These are phyloP conservation scores for Calonectria naviculata DNA, from an alignment of 2,329 filamentous ascomycete species.

Conservation along the genomic window DNA sequence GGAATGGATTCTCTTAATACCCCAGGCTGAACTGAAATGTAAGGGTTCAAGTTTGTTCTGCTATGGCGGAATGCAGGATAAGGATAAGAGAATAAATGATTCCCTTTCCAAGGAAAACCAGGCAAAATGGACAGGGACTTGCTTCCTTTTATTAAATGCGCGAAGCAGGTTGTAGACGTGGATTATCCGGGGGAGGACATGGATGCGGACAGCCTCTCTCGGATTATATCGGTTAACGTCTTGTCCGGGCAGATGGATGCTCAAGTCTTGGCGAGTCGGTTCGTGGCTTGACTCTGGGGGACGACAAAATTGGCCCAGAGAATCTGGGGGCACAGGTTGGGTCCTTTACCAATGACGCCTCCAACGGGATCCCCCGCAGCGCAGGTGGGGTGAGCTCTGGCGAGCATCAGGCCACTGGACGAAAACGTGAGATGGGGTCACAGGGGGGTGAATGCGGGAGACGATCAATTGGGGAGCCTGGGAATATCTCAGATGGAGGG, in stretches of 20 bases:
- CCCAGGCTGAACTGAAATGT: background rate
- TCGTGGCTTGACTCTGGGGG: background rate
- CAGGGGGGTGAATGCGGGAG: too few relatives aligned
- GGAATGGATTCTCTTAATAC: background rate
- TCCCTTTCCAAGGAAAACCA: background rate
- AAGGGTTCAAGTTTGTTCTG: background rate
- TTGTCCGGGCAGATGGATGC: constrained; percentile 26
- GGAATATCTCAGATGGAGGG: background rate
- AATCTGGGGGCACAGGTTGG: background rate
- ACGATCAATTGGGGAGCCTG: background rate
- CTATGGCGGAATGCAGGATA: background rate
- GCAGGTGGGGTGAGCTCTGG: constrained; percentile 15
- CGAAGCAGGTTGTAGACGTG: background rate
- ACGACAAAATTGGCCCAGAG: background rate
- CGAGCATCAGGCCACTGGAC: constrained; percentile 18
- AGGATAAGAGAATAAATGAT: background rate
- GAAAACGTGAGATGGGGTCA: background rate
- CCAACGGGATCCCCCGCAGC: constrained; percentile 16
- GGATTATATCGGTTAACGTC: constrained; percentile 25
- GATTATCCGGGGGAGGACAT: background rate
- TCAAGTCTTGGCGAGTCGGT: constrained; percentile 2
- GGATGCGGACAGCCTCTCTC: constrained; percentile 7
- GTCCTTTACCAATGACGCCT: constrained; percentile 5
- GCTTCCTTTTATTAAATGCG: constrained; percentile 7
- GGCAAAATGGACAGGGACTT: background rate